Evolutionary conservation across 768 basidiomycete species (phyloP).

Genomic region (Leccinum longicurvipes): DNA sequence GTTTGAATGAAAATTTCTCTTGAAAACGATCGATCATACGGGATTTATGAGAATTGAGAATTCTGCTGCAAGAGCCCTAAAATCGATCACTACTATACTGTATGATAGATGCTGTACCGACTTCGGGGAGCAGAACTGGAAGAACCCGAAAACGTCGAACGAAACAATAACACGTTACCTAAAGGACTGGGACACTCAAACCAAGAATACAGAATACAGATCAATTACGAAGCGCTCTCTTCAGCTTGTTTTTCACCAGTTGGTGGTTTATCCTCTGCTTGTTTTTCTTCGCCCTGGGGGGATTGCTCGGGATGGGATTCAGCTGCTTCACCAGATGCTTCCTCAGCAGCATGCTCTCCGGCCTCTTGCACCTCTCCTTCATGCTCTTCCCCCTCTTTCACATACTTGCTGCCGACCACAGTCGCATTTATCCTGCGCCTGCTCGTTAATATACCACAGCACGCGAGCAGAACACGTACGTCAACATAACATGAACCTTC

Average conservation of each 20-base stretch:
- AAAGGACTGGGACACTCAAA: constrained; percentile 7
- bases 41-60: neutral
- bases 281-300: constrained; percentile 21
- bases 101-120: neutral
- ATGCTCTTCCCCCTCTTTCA: constrained; percentile 37
- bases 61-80: neutral
- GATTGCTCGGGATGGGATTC: constrained; percentile 26
- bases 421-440: constrained; percentile 68
- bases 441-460: neutral
- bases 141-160: neutral
- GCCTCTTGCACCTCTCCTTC: constrained; percentile 30
- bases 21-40: neutral
- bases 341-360: constrained; percentile 27
- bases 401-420: constrained; percentile 66
- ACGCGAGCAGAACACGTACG: constrained; percentile 45
- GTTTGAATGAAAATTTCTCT: too few relatives aligned
- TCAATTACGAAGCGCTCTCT: constrained; percentile 15
- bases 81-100: neutral
- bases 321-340: constrained; percentile 23
- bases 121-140: neutral
- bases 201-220: constrained; percentile 4
- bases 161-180: neutral
- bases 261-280: constrained; percentile 18
- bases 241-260: constrained; percentile 17
- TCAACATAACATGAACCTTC: constrained; percentile 70